Evolutionary conservation across 2,329 filamentous ascomycete genomes (phyloP).

Genomic region (Talaromyces sp.): DNA sequence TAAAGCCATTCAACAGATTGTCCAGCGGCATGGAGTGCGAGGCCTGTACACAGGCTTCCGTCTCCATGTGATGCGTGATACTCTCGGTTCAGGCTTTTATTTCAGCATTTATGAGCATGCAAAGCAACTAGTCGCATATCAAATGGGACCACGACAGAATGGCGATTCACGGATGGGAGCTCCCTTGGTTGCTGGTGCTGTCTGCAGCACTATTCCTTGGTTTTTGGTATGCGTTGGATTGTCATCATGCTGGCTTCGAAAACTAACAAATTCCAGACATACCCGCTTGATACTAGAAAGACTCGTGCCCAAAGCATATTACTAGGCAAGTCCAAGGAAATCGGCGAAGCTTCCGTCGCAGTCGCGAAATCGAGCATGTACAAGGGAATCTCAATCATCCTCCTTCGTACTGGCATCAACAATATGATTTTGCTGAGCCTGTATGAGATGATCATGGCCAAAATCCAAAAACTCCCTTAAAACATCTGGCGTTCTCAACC

Average conservation of each 20-base stretch:
- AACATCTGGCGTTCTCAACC: no score
- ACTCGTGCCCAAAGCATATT: slow-evolving; percentile 53
- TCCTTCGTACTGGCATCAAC: slow-evolving; percentile 50
- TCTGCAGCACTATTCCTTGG: slow-evolving; percentile 53
- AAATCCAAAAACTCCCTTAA: slow-evolving; percentile 45
- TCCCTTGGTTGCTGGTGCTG: slow-evolving; percentile 48
- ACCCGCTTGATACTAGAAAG: slow-evolving; percentile 52
- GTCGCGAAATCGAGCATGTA: slow-evolving; percentile 50
- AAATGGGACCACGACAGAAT: slow-evolving; percentile 36
- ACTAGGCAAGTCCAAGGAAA: slow-evolving; percentile 45
- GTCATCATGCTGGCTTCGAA: not conserved
- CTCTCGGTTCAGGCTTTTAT: slow-evolving; percentile 50
- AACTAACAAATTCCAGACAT: slow-evolving; percentile 39
- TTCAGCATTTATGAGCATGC: slow-evolving; percentile 52
- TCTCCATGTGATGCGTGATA: slow-evolving; percentile 49
- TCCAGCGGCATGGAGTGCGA: slow-evolving; percentile 45
- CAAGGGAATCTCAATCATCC: slow-evolving; percentile 52
- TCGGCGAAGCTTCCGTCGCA: slow-evolving; percentile 43
- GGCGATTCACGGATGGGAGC: slow-evolving; percentile 47
- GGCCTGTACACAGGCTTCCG: slow-evolving; percentile 52
- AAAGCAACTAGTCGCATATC: slow-evolving; percentile 49
- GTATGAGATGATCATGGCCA: slow-evolving; percentile 50
- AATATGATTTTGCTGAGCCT: slow-evolving; percentile 53
- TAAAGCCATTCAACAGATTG: slow-evolving; percentile 47
- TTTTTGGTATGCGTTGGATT: slow-evolving; percentile 39